Conservation (phyloP, 2,329 filamentous ascomycete species). For the Purpureocillium lavendulum region DNA sequence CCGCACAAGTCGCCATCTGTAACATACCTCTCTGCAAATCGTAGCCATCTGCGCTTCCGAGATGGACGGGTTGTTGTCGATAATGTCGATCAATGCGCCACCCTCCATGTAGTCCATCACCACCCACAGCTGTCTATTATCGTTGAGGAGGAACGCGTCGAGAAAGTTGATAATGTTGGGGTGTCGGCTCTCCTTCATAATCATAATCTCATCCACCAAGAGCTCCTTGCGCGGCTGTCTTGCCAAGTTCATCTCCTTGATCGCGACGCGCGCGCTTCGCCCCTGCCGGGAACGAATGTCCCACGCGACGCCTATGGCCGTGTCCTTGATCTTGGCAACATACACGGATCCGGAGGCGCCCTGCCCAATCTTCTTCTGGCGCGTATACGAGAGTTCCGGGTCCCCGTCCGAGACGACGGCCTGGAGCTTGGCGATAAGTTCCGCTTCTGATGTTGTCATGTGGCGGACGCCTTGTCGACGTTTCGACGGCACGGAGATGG, state of each 20-base stretch:
- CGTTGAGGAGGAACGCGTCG: conserved; percentile 92
- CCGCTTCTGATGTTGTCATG: conserved; percentile 94
- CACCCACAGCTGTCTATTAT: conserved; percentile 94
- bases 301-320: conserved; percentile 69
- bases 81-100: conserved; percentile 93
- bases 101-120: conserved; percentile 99
- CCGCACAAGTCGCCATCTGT: not conserved
- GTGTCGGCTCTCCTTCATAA: conserved; percentile 99
- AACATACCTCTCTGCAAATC: conserved; percentile 83
- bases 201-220: conserved; percentile 99
- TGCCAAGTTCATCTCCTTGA: conserved; percentile 98
- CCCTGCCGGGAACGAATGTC: conserved; percentile 74
- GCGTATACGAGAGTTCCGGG: conserved; percentile 90
- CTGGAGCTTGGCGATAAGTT: conserved; percentile 93
- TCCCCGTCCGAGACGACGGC: conserved; percentile 95
- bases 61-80: conserved; percentile 93
- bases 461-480: conserved; percentile 91
- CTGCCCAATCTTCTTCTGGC: conserved; percentile 99
- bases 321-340: conserved; percentile 89
- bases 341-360: conserved; percentile 97
- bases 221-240: conserved; percentile 96
- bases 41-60: conserved; percentile 96
- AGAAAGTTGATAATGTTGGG: conserved; percentile 99
- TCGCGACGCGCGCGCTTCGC: conserved; percentile 80
- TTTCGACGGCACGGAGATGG: conserved; percentile 65